Conservation (phyloP, 2,329 filamentous ascomycete species). For the Ophiocordyceps australis region DNA sequence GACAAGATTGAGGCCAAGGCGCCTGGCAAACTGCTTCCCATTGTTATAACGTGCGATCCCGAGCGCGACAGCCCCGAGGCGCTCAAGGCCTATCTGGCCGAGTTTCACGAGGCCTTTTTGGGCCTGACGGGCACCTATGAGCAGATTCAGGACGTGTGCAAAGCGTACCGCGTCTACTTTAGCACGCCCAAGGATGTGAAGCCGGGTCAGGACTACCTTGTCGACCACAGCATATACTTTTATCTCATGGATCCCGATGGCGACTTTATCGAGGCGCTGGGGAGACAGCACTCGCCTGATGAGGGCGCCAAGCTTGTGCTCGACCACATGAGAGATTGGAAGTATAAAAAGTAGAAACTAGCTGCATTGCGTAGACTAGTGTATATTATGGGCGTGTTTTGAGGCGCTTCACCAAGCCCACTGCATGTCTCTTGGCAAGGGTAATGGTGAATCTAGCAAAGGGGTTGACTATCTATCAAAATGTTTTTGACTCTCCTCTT, state of each 20-base stretch:
- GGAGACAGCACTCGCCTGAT: constrained; percentile 81
- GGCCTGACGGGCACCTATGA: constrained; percentile 90
- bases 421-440: too few relatives aligned
- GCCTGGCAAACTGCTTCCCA: constrained; percentile 43
- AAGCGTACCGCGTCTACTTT: constrained; percentile 93
- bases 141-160: constrained; percentile 85
- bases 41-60: constrained; percentile 94
- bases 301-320: constrained; percentile 69
- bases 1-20: constrained; percentile 43
- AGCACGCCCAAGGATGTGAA: constrained; percentile 78
- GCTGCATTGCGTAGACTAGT: too few relatives aligned
- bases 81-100: constrained; percentile 66
- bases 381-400: too few relatives aligned
- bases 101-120: constrained; percentile 77
- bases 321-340: constrained; percentile 59
- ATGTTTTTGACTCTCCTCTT: too few relatives aligned
- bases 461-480: too few relatives aligned
- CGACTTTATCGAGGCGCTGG: constrained; percentile 94
- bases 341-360: constrained; percentile 1
- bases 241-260: constrained; percentile 98
- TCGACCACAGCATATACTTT: constrained; percentile 99
- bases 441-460: too few relatives aligned
- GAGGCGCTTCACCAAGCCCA: too few relatives aligned
- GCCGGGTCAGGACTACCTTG: constrained; percentile 88
- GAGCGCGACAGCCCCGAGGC: constrained; percentile 76